Conservation (phyloP, 2,329 filamentous ascomycete genomes). For the Aureobasidium vineae region DNA sequence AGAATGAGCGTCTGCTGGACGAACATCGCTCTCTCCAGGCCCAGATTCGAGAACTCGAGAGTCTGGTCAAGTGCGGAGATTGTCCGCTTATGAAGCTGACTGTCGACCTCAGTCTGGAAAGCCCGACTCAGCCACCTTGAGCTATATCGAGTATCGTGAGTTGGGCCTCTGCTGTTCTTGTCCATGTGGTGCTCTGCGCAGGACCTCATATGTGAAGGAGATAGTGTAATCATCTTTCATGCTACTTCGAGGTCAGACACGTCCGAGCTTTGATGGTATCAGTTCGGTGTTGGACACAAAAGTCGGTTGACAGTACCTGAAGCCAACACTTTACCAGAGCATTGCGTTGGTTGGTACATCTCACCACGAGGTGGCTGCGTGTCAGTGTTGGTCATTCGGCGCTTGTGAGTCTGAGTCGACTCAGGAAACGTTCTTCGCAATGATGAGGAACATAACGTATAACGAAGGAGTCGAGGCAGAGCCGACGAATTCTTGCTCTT, state of each 20-base stretch:
- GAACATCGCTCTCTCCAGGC: conserved; percentile 42
- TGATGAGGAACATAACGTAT: not conserved
- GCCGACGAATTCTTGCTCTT: not conserved
- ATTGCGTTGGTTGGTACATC: not conserved
- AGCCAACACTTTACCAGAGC: not conserved
- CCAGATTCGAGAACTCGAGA: conserved; percentile 45
- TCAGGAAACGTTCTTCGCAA: not conserved
- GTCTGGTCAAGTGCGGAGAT: conserved; percentile 48
- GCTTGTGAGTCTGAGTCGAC: not conserved
- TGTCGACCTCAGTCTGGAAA: conserved; percentile 39
- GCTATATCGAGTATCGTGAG: not conserved
- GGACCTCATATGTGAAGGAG: not conserved
- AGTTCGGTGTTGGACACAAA: not conserved
- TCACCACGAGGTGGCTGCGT: not conserved
- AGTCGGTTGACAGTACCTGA: not conserved
- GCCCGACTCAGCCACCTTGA: conserved; percentile 17
- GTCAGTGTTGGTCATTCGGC: not conserved
- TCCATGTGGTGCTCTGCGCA: not conserved
- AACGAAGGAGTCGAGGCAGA: not conserved
- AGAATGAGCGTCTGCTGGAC: conserved; percentile 42
- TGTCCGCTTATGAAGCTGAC: conserved; percentile 48
- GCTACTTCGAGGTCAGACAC: not conserved
- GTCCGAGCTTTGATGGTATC: not conserved
- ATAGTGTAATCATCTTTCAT: too few relatives aligned
- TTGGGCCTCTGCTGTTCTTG: not conserved